phyloP scores from a whole-genome alignment of 495 filamentous ascomycete genomes.

The Daldinia loculata region DNA sequence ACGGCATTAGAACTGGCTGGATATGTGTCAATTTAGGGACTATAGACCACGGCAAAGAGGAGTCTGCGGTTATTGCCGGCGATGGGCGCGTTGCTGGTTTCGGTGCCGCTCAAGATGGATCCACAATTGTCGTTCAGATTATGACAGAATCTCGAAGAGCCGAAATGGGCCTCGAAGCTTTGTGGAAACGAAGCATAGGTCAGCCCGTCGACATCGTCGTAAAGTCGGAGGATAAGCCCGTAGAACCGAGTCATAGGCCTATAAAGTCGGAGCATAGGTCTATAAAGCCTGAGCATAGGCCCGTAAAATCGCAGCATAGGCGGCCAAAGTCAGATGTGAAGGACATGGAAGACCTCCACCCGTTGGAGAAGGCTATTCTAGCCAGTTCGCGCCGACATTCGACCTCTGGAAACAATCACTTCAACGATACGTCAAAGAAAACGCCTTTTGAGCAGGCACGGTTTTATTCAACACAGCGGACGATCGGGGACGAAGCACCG shows the following conservation, averaged over 20 bases:
- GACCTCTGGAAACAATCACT: constrained; percentile 5
- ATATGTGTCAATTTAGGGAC: constrained; percentile 90
- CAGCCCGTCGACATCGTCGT: constrained; percentile 44
- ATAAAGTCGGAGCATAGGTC: constrained; percentile 15
- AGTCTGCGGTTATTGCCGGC: constrained; percentile 52
- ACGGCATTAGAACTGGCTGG: constrained; percentile 91
- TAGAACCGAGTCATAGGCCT: background rate
- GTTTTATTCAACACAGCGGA: constrained; percentile 34
- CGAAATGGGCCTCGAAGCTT: constrained; percentile 81
- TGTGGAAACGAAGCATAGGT: constrained; percentile 72
- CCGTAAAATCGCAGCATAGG: background rate
- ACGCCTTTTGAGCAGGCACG: constrained; percentile 32
- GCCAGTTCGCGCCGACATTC: constrained; percentile 29
- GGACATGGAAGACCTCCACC: constrained; percentile 35
- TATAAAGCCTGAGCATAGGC: constrained; percentile 15
- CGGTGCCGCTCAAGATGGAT: constrained; percentile 66
- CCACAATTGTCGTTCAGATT: constrained; percentile 81
- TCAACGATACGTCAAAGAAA: constrained; percentile 23
- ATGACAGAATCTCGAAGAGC: constrained; percentile 85
- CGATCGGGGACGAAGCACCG: background rate
- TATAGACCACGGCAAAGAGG: constrained; percentile 62
- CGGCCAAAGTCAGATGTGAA: constrained; percentile 29
- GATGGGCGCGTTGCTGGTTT: constrained; percentile 74
- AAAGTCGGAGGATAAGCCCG: constrained; percentile 15
- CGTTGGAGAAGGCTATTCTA: constrained; percentile 44